Conservation (phyloP, 441 rosid species). For the Eugenia klotzschiana region DNA sequence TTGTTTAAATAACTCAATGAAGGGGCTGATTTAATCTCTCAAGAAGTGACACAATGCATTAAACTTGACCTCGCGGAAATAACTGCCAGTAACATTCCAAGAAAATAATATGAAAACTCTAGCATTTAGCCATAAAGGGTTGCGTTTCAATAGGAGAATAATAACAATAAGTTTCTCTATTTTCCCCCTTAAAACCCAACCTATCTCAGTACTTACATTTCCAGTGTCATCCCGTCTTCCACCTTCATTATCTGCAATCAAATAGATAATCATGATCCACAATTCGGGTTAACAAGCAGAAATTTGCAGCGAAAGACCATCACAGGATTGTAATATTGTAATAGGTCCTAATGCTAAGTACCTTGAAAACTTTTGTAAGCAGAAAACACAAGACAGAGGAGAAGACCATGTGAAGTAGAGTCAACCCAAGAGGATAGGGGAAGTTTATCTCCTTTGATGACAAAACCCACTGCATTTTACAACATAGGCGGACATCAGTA, state of each 20-base stretch:
- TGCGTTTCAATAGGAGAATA: background rate
- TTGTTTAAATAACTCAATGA: background rate
- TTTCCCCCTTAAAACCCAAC: background rate
- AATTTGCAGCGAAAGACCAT: background rate
- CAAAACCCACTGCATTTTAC: slow-evolving; percentile 68
- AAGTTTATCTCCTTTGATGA: slow-evolving; percentile 93
- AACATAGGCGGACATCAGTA: background rate
- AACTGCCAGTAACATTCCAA: background rate
- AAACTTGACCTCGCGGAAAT: background rate
- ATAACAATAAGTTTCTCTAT: background rate
- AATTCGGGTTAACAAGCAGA: background rate
- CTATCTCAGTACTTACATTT: slow-evolving; percentile 47
- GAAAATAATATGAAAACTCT: background rate
- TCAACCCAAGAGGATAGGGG: slow-evolving; percentile 91
- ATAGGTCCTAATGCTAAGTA: slow-evolving; percentile 5
- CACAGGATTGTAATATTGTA: background rate
- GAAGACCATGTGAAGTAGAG: slow-evolving; percentile 87
- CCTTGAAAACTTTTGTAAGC: slow-evolving; percentile 71
- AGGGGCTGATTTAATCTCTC: background rate
- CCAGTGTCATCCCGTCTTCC: slow-evolving; percentile 89
- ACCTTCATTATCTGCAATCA: slow-evolving; percentile 53
- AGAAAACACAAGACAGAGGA: slow-evolving; percentile 77
- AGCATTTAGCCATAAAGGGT: background rate
- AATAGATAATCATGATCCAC: background rate
- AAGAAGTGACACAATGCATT: background rate